phyloP scores from a whole-genome alignment of 192 early-diverging fungal genomes.

The Bifiguratus adelaidae region DNA sequence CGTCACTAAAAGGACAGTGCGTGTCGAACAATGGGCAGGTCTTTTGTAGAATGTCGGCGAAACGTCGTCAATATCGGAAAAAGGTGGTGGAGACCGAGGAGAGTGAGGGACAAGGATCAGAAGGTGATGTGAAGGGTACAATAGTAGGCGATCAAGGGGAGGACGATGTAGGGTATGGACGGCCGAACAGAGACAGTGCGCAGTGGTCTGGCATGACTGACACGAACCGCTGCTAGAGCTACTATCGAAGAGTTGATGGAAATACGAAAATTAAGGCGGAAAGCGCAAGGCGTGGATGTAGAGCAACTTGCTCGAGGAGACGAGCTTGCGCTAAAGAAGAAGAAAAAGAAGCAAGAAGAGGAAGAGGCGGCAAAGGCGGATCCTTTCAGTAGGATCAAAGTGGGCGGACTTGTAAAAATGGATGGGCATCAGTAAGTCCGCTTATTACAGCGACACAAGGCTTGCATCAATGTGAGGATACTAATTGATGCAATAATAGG shows the following conservation, averaged over 20 bases:
- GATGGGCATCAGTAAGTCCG: slow-evolving; percentile 21
- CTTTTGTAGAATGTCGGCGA: too few relatives aligned
- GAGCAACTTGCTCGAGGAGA: slow-evolving; percentile 45
- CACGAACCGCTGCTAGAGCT: slow-evolving; percentile 5
- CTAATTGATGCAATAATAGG: not conserved
- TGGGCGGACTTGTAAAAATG: slow-evolving; percentile 39
- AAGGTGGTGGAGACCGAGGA: slow-evolving; percentile 15
- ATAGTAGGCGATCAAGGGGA: not conserved
- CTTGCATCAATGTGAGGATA: not conserved
- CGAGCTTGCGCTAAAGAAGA: slow-evolving; percentile 32
- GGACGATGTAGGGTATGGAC: slow-evolving; percentile 5
- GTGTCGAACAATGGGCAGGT: too few relatives aligned
- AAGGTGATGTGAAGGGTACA: not conserved
- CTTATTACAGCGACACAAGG: slow-evolving; percentile 12
- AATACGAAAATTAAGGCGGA: slow-evolving; percentile 42
- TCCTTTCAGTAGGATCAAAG: slow-evolving; percentile 46
- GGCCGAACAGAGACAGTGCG: not conserved
- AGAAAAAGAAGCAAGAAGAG: slow-evolving; percentile 27
- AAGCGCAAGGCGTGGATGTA: slow-evolving; percentile 41
- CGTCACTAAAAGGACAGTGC: too few relatives aligned
- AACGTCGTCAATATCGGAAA: too few relatives aligned
- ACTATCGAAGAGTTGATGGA: slow-evolving; percentile 45
- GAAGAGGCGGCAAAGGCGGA: slow-evolving; percentile 26
- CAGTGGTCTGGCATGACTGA: not conserved
- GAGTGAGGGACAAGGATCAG: not conserved